These are phyloP conservation scores for Nakazawaea holstii DNA, from an alignment of 805 yeast genomes.

Conservation along the genomic window DNA sequence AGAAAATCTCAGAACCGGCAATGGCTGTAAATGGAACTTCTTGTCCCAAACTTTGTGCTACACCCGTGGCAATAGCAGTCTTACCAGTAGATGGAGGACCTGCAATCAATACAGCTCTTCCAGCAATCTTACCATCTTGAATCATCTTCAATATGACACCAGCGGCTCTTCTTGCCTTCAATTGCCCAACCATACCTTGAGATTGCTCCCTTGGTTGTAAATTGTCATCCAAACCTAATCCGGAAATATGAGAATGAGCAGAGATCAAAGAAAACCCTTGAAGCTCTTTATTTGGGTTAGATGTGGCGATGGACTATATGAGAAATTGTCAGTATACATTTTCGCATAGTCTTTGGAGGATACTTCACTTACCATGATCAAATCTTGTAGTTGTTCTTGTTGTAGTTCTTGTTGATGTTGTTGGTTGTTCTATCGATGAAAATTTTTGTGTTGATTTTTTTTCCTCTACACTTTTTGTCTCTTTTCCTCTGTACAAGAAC, in stretches of 20 bases:
- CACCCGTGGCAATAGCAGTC: conserved; percentile 96
- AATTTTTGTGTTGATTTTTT: conserved; percentile 3
- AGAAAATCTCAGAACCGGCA: conserved; percentile 90
- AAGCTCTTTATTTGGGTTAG: conserved; percentile 10
- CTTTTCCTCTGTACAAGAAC: no score
- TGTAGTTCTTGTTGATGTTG: no score
- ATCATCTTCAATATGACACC: conserved; percentile 92
- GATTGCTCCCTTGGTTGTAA: conserved; percentile 74
- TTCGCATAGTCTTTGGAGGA: no score
- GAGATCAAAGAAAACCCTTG: conserved; percentile 51
- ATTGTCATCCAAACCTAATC: conserved; percentile 92
- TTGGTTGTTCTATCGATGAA: not conserved
- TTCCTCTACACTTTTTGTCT: not conserved
- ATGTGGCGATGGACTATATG: conserved; percentile 16
- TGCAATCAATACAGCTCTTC: conserved; percentile 90
- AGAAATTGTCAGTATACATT: not conserved
- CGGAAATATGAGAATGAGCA: conserved; percentile 97
- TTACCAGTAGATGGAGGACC: conserved; percentile 99
- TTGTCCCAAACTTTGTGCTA: conserved; percentile 62
- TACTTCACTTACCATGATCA: not conserved
- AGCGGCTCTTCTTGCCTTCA: conserved; percentile 92
- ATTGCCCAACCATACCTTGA: conserved; percentile 98
- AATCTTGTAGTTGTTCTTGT: no score
- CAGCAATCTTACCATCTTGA: conserved; percentile 91
- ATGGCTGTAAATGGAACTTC: conserved; percentile 94